phyloP scores from a whole-genome alignment of 2,329 filamentous ascomycete genomes.

The Camillea tinctor region DNA sequence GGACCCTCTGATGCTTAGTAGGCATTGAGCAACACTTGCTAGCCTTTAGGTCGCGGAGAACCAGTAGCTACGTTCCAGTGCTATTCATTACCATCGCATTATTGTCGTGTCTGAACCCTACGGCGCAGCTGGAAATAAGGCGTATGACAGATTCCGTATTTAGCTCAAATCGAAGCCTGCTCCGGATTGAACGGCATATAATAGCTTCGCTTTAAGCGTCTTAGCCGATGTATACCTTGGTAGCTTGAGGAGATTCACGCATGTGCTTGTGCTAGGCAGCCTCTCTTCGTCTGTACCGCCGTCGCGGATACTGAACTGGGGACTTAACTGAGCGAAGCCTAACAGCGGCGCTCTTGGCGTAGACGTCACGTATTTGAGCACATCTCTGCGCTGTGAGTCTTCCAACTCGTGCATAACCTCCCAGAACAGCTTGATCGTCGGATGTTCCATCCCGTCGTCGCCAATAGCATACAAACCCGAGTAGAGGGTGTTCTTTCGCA shows the following conservation, averaged over 20 bases:
- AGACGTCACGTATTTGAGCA: constrained; percentile 93
- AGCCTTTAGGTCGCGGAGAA: neutral
- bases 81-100: neutral
- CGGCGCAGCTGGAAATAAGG: neutral
- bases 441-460: constrained; percentile 84
- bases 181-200: constrained; percentile 86
- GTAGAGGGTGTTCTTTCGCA: constrained; percentile 81
- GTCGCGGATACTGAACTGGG: constrained; percentile 87
- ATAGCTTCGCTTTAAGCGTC: constrained; percentile 71
- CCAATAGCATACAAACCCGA: constrained; percentile 86
- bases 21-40: neutral
- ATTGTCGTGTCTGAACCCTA: neutral
- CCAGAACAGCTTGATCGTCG: constrained; percentile 87
- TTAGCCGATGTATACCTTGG: constrained; percentile 71
- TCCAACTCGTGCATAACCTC: constrained; percentile 74
- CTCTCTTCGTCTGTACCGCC: constrained; percentile 72
- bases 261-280: constrained; percentile 91
- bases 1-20: neutral
- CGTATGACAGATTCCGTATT: neutral
- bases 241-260: constrained; percentile 90
- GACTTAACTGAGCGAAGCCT: constrained; percentile 83
- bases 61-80: neutral
- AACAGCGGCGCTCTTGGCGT: constrained; percentile 87
- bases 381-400: constrained; percentile 76
- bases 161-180: constrained; percentile 86